Conservation (phyloP, 768 basidiomycete species). For the Hygrocybe punicea region DNA sequence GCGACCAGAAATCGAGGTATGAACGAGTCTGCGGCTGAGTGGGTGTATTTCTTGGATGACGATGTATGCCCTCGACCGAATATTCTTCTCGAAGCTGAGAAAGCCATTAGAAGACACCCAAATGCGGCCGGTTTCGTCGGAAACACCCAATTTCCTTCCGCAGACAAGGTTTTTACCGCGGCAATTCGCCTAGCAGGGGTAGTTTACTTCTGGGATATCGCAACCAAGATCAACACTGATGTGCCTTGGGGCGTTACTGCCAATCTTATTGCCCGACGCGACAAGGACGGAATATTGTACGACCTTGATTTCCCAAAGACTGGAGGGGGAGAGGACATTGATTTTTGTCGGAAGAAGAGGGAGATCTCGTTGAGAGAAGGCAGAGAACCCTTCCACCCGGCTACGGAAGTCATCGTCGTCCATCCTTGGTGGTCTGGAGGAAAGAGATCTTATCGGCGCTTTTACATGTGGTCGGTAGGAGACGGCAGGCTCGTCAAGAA, state of each 20-base stretch:
- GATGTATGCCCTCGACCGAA: slow-evolving; percentile 45
- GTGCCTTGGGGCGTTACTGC: slow-evolving; percentile 65
- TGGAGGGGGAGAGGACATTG: slow-evolving; percentile 62
- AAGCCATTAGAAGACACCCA: slow-evolving; percentile 44
- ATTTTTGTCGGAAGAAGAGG: slow-evolving; percentile 52
- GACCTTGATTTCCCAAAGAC: slow-evolving; percentile 55
- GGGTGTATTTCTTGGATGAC: slow-evolving; percentile 61
- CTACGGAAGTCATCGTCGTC: slow-evolving; percentile 47
- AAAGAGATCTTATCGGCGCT: slow-evolving; percentile 45
- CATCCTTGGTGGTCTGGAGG: slow-evolving; percentile 60
- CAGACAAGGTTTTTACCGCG: slow-evolving; percentile 47
- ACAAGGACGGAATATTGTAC: slow-evolving; percentile 45
- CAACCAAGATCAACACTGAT: slow-evolving; percentile 44
- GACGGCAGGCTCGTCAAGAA: slow-evolving; percentile 49
- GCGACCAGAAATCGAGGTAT: slow-evolving; percentile 55
- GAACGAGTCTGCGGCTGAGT: slow-evolving; percentile 53
- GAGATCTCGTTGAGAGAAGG: slow-evolving; percentile 32
- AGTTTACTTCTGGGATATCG: slow-evolving; percentile 62
- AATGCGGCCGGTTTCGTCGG: slow-evolving; percentile 54
- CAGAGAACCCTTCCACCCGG: slow-evolving; percentile 44
- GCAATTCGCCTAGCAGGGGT: slow-evolving; percentile 56
- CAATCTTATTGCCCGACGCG: slow-evolving; percentile 50
- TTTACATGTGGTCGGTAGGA: slow-evolving; percentile 58
- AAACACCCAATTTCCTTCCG: slow-evolving; percentile 47
- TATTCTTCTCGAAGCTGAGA: slow-evolving; percentile 47